phyloP scores from a whole-genome alignment of 768 basidiomycete species.

The Xerocomellus dryophilus region DNA sequence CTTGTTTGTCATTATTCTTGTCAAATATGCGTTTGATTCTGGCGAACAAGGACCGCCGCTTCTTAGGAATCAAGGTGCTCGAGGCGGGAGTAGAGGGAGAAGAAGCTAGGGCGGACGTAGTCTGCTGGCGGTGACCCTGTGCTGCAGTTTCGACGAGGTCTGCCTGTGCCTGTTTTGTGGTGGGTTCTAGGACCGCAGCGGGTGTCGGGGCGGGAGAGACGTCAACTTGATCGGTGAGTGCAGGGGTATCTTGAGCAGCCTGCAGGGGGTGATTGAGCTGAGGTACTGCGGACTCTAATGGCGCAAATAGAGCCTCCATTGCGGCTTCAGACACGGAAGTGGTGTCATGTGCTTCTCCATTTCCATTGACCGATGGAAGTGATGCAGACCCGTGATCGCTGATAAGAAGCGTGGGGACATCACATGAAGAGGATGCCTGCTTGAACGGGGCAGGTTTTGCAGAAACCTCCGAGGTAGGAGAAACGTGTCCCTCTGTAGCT shows the following conservation, averaged over 20 bases:
- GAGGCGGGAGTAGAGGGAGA: slow-evolving; percentile 32
- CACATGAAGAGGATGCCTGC: slow-evolving; percentile 8
- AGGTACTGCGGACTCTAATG: not conserved
- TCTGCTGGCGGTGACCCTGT: slow-evolving; percentile 1
- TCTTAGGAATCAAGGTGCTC: slow-evolving; percentile 42
- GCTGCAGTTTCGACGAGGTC: not conserved
- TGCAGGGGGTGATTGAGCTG: not conserved
- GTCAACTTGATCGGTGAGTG: not conserved
- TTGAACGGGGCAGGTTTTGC: not conserved
- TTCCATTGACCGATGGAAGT: slow-evolving; percentile 9
- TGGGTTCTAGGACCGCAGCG: not conserved
- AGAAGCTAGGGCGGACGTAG: not conserved
- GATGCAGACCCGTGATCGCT: slow-evolving; percentile 32
- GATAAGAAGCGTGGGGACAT: slow-evolving; percentile 37
- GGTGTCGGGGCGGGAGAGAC: not conserved
- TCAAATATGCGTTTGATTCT: slow-evolving; percentile 54
- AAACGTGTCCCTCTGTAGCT: slow-evolving; percentile 18
- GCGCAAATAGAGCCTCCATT: not conserved
- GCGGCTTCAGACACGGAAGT: not conserved
- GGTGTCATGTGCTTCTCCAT: slow-evolving; percentile 12
- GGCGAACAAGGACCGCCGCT: slow-evolving; percentile 50
- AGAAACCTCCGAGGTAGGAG: slow-evolving; percentile 2
- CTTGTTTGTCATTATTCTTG: slow-evolving; percentile 43
- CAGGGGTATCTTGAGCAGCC: not conserved
- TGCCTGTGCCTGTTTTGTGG: not conserved